Evolutionary conservation across 2,329 filamentous ascomycete species (phyloP).

Genomic region (Tolypocladium amazonense): DNA sequence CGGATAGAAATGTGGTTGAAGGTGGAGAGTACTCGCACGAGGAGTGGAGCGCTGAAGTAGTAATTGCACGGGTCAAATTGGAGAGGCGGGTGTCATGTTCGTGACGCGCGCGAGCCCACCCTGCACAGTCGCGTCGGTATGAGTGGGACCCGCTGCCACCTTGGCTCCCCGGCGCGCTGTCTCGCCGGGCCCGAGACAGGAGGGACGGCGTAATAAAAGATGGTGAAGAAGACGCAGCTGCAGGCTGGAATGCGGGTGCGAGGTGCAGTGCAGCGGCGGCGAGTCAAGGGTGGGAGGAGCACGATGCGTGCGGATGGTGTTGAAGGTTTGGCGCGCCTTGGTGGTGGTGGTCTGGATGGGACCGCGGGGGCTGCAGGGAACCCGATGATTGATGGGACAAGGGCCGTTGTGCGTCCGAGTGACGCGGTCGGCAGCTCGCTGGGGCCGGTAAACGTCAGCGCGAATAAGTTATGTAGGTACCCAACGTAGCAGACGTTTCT

Average conservation of each 20-base stretch:
- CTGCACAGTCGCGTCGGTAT: slow-evolving; percentile 19
- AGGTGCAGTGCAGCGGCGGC: neutral
- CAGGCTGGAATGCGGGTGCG: neutral
- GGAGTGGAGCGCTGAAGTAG: slow-evolving; percentile 7
- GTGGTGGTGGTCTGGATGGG: neutral
- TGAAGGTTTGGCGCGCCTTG: neutral
- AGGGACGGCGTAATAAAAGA: neutral
- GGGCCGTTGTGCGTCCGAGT: neutral
- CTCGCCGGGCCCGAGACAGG: neutral
- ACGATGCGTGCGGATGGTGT: neutral
- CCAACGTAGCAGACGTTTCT: neutral
- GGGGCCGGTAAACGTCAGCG: no score
- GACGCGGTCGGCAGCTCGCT: no score
- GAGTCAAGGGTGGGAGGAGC: neutral
- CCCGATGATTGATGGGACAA: neutral
- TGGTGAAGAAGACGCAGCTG: neutral
- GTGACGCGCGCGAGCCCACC: slow-evolving; percentile 22
- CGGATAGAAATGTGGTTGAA: neutral
- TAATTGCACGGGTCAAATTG: slow-evolving; percentile 13
- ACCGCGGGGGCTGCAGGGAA: neutral
- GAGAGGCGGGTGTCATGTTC: slow-evolving; percentile 27
- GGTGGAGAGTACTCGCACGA: slow-evolving; percentile 2
- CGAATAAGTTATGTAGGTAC: no score
- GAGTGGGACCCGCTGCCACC: slow-evolving; percentile 5
- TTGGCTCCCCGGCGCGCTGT: slow-evolving; percentile 1